These are phyloP conservation scores for Pseudozyma pruni DNA, from an alignment of 1,284 basidiomycete species.

Conservation along the genomic window DNA sequence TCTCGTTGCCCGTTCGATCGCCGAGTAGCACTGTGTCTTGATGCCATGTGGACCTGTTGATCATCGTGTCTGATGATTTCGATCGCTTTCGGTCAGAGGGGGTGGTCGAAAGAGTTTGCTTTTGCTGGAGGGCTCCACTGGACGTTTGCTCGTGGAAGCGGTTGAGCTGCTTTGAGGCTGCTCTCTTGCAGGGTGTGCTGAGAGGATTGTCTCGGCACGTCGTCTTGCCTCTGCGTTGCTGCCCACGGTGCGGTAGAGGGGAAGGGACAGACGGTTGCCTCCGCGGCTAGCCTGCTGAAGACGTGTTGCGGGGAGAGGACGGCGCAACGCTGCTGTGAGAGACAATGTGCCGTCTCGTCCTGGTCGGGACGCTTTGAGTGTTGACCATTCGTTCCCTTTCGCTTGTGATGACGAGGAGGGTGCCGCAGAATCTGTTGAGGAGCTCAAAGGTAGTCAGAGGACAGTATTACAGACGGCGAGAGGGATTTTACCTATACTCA, in stretches of 20 bases:
- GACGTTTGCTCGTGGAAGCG: neutral
- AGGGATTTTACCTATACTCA: too few relatives aligned
- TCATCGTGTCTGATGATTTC: neutral
- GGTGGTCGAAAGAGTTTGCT: constrained; percentile 21
- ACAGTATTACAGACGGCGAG: too few relatives aligned
- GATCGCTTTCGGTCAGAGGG: neutral
- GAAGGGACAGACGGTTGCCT: constrained; percentile 25
- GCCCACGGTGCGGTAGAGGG: constrained; percentile 29
- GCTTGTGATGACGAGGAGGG: neutral
- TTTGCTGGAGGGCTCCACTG: neutral
- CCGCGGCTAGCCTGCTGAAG: constrained; percentile 11
- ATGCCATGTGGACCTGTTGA: neutral
- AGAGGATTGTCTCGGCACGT: constrained; percentile 17
- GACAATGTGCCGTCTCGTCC: constrained; percentile 22
- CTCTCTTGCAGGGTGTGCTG: neutral
- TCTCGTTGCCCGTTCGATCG: constrained; percentile 5
- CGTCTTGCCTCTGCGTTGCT: constrained; percentile 30
- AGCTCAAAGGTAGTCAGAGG: neutral
- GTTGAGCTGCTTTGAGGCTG: neutral
- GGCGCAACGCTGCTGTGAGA: constrained; percentile 18
- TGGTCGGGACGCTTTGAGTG: constrained; percentile 19
- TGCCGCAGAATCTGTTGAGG: too few relatives aligned
- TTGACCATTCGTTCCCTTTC: constrained; percentile 40
- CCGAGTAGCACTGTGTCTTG: neutral
- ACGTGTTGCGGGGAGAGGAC: constrained; percentile 29